Conservation (phyloP, 805 yeast species). For the Kuraishia hungarica region DNA sequence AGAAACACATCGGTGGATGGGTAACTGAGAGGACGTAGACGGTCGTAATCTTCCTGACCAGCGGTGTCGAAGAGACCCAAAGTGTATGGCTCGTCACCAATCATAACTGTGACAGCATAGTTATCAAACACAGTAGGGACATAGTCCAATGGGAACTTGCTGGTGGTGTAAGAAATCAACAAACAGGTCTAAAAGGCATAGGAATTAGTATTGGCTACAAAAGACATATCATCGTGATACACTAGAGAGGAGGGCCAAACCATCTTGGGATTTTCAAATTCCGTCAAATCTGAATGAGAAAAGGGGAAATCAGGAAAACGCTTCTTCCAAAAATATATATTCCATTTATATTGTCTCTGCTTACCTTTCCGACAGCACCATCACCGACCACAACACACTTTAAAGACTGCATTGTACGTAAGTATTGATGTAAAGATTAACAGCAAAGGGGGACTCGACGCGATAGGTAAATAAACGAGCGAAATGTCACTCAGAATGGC, state of each 20-base stretch:
- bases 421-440: not conserved
- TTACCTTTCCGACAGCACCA: conserved; percentile 94
- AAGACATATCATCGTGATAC: no score
- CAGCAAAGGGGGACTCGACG: not conserved
- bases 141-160: conserved; percentile 95
- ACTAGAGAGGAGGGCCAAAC: no score
- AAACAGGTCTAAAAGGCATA: conserved; percentile 59
- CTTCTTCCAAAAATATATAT: no score
- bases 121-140: conserved; percentile 98
- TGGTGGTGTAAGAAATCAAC: conserved; percentile 90
- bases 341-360: conserved; percentile 8
- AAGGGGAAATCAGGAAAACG: no score
- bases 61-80: conserved; percentile 98
- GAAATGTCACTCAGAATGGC: not conserved
- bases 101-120: conserved; percentile 90
- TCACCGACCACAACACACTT: conserved; percentile 99
- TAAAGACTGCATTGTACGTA: conserved; percentile 41
- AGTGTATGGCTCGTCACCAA: conserved; percentile 97
- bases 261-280: no score
- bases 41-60: conserved; percentile 98
- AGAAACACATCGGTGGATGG: conserved; percentile 96
- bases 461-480: not conserved
- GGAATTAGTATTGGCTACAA: conserved; percentile 6
- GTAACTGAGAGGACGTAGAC: conserved; percentile 91
- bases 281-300: no score